Evolutionary conservation across 1,139 yeast species (phyloP).

Genomic region (Meyerozyma elateridarum): DNA sequence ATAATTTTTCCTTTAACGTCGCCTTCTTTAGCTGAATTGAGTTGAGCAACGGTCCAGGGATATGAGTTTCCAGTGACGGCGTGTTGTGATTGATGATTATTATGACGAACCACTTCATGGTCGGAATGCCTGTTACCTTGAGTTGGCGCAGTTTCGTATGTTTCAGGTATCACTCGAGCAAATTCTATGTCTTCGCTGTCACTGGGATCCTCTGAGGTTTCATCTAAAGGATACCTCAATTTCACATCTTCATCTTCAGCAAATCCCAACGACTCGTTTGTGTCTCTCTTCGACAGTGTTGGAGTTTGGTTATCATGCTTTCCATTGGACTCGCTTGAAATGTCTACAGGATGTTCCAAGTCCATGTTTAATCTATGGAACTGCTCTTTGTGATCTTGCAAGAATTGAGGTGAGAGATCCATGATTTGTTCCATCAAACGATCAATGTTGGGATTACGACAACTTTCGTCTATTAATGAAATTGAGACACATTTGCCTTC

Average conservation of each 20-base stretch:
- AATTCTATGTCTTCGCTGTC: constrained; percentile 2
- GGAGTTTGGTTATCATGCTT: too few species aligned
- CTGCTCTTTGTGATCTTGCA: background rate
- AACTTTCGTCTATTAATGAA: background rate
- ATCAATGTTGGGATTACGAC: background rate
- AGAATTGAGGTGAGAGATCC: background rate
- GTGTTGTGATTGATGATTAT: too few species aligned
- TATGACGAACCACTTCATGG: too few species aligned
- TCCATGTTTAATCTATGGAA: constrained; percentile 1
- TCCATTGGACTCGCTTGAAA: too few species aligned
- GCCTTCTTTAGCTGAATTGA: constrained; percentile 5
- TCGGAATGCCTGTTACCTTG: too few species aligned
- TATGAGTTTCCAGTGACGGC: too few species aligned
- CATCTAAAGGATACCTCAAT: too few species aligned
- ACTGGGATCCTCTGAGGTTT: constrained; percentile 2
- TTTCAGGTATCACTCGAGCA: too few species aligned
- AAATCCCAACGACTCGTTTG: too few species aligned
- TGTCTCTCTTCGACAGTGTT: too few species aligned
- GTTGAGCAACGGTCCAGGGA: constrained; percentile 2
- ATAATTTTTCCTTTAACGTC: constrained; percentile 15
- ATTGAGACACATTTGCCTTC: constrained; percentile 6
- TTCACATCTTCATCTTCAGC: too few species aligned
- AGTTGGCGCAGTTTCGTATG: background rate
- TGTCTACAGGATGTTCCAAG: too few species aligned
- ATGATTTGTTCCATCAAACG: background rate